Evolutionary conservation across 768 basidiomycete genomes (phyloP).

Genomic region (Panellus pusillus): DNA sequence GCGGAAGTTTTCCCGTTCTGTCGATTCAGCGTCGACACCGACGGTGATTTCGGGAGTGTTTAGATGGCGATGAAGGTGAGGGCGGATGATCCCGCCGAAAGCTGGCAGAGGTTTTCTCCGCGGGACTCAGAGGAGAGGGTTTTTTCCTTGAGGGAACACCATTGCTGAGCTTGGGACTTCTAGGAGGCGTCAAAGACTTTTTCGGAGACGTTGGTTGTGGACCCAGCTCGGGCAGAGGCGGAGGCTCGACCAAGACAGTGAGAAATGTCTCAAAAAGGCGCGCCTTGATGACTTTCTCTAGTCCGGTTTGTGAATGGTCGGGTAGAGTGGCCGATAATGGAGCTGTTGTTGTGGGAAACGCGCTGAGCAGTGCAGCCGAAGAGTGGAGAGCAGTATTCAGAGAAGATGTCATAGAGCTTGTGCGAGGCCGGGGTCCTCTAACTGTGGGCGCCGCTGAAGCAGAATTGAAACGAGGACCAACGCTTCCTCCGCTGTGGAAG

Average conservation of each 20-base stretch:
- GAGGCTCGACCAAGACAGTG: conserved; percentile 46
- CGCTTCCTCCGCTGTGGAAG: conserved; percentile 28
- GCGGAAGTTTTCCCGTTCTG: conserved; percentile 24
- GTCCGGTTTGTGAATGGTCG: conserved; percentile 64
- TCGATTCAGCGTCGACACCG: conserved; percentile 23
- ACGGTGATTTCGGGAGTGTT: conserved; percentile 29
- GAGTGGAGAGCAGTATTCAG: conserved; percentile 28
- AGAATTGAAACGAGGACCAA: conserved; percentile 16
- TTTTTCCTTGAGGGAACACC: conserved; percentile 20
- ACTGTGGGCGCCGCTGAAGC: conserved; percentile 29
- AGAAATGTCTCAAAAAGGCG: conserved; percentile 80
- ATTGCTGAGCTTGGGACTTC: conserved; percentile 22
- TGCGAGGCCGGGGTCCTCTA: conserved; percentile 45
- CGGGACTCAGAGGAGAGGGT: conserved; percentile 23
- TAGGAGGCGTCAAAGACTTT: conserved; percentile 17
- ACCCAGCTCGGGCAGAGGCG: conserved; percentile 4
- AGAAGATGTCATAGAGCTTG: conserved; percentile 56
- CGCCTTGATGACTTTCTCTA: conserved; percentile 71
- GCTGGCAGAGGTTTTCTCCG: conserved; percentile 21
- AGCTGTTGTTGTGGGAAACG: conserved; percentile 20
- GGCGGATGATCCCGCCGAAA: conserved; percentile 25
- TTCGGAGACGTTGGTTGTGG: conserved; percentile 12
- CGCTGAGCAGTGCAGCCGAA: conserved; percentile 15
- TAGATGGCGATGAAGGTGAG: conserved; percentile 16
- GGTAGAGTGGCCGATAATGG: conserved; percentile 39